Base-by-base conservation (phyloP, 2,329 filamentous ascomycete genomes). In the Trichothecium sympodiale region DNA sequence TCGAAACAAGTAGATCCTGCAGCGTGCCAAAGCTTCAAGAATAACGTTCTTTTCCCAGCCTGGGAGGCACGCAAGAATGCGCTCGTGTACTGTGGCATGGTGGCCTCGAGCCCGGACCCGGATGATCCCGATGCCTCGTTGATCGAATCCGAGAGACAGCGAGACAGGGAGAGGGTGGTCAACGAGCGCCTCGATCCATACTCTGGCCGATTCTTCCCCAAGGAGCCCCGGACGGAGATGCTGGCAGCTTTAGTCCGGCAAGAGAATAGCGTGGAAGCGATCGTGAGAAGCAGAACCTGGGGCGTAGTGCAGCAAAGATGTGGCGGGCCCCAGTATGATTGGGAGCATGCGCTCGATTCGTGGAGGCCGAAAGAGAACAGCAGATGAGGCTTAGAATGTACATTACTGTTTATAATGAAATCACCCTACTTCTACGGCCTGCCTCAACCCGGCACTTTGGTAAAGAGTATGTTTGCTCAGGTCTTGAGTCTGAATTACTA, bases 101-200 rank as follows among this genome's bases (percentile, higher is more conserved):
- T 98, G 1, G 89, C 89, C 3, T 86, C 85, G 9, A 83, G 79
- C 40, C 83, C 86, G 1, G 87, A 96, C 49, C 86, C 86, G 0
- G 74, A 89, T 40, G 88, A 95, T 47, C 88, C 88, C 1, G 83
- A 89, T 38, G 68, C 77, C 17, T 63, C 83, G 1, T 49, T 83
- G 14, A 67, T 83, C 37, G 71, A 86, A 48, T 67, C 77, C 1
- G 83, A 94, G 57, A 75, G 76, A 36, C 72, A 77, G 39, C 75
- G 67, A 47, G 77, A 83, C 43, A 69, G 79, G 33, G 80, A 89
- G 50, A 67, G 77, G 35, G 68, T 89, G 0, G 78, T 96, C 4
- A 76, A 96, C 54, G 91, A 96, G 60, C 68, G 91, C 38, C 56
- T 95, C 39, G 91, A 98, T 62, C 91, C 91, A 2, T 98, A 98